Evolutionary conservation across 164 flowering plant genomes (phyloP).

Genomic region (Euptelea pleiosperma): DNA sequence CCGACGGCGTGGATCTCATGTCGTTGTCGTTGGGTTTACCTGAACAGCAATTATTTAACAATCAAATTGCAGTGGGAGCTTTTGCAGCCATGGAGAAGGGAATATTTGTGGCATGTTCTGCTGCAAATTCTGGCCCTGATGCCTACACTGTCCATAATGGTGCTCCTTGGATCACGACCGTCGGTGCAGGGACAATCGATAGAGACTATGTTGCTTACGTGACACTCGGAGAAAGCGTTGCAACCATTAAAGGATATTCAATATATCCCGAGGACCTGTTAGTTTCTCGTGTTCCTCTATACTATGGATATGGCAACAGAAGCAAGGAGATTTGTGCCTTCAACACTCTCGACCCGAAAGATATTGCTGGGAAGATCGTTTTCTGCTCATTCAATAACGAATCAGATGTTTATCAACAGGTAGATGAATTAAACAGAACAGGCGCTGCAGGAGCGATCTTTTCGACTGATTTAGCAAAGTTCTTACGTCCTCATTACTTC

Average conservation of each 20-base stretch:
- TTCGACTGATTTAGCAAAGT: conserved; percentile 7
- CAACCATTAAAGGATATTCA: conserved; percentile 11
- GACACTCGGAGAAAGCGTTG: conserved; percentile 15
- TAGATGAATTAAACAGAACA: conserved; percentile 10
- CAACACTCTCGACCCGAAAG: background rate
- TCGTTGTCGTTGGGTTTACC: conserved; percentile 36
- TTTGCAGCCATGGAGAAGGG: conserved; percentile 42
- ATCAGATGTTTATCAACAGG: background rate
- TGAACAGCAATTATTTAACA: conserved; percentile 17
- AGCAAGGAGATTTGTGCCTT: conserved; percentile 9
- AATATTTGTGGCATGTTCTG: conserved; percentile 37
- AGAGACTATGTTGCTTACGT: conserved; percentile 20
- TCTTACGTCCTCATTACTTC: conserved; percentile 15
- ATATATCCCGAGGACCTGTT: conserved; percentile 7
- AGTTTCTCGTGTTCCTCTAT: conserved; percentile 8
- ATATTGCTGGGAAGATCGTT: conserved; percentile 17
- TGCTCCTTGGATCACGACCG: conserved; percentile 48
- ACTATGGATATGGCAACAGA: conserved; percentile 15
- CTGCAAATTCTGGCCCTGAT: conserved; percentile 35
- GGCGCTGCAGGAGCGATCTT: conserved; percentile 31
- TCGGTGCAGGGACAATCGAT: conserved; percentile 40
- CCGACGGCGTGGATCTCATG: conserved; percentile 43
- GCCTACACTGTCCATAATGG: conserved; percentile 26
- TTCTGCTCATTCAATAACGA: conserved; percentile 20
- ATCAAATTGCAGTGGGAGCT: conserved; percentile 38